phyloP scores from a whole-genome alignment of 2,329 filamentous ascomycete species.

The Alternaria viburni region DNA sequence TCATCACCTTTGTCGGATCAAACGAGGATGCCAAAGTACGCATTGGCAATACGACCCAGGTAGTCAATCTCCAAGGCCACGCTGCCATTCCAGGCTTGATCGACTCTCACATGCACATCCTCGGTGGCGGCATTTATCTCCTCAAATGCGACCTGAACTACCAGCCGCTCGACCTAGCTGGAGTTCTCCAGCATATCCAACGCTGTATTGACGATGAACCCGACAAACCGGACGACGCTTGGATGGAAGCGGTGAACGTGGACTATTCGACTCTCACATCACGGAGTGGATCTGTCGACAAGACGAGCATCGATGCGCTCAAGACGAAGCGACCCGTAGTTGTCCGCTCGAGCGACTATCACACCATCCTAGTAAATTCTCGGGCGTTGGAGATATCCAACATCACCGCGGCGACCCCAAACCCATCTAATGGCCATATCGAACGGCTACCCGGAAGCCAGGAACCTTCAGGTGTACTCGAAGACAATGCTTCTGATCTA shows the following conservation, averaged over 20 bases:
- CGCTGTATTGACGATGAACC: slow-evolving; percentile 4
- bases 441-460: slow-evolving; percentile 1
- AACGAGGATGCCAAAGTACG: neutral
- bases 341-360: neutral
- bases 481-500: neutral
- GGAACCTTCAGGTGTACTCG: slow-evolving; percentile 2
- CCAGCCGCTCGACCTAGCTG: neutral
- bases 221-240: neutral
- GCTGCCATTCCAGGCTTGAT: slow-evolving; percentile 4
- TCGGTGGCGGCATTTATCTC: slow-evolving; percentile 2
- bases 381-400: neutral
- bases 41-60: slow-evolving; percentile 1
- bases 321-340: neutral
- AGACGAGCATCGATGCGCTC: neutral
- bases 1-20: slow-evolving; percentile 4
- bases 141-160: slow-evolving; percentile 8
- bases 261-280: slow-evolving; percentile 3
- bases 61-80: slow-evolving; percentile 3
- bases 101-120: slow-evolving; percentile 4
- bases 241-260: slow-evolving; percentile 8
- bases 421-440: neutral
- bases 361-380: neutral
- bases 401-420: neutral
- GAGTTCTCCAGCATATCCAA: neutral
- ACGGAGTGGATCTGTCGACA: neutral